Evolutionary conservation across 2,329 filamentous ascomycete species (phyloP).

Genomic region (Xylariaceae sp.): DNA sequence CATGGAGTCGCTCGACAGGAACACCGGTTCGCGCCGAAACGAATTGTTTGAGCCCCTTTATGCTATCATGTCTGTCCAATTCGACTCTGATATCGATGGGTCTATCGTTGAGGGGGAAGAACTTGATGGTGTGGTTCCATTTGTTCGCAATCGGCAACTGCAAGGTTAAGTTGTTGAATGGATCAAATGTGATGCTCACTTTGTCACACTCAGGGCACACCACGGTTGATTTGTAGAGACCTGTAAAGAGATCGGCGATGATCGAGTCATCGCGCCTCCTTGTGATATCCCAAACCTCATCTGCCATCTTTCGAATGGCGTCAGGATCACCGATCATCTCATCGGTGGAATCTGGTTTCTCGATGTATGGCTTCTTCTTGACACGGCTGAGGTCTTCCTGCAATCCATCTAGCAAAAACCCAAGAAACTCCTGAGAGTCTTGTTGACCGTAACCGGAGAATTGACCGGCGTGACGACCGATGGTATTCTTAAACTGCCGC

Average conservation of each 20-base stretch:
- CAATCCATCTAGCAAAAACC: constrained; percentile 87
- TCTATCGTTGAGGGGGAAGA: constrained; percentile 66
- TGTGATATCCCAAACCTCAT: constrained; percentile 87
- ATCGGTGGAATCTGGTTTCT: constrained; percentile 96
- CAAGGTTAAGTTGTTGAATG: constrained; percentile 89
- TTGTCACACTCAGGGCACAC: constrained; percentile 88
- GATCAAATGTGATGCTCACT: constrained; percentile 97
- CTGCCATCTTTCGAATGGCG: constrained; percentile 77
- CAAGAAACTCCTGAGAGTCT: constrained; percentile 94
- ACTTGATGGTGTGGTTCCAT: constrained; percentile 70
- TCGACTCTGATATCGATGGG: constrained; percentile 74
- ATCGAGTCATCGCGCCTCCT: constrained; percentile 90
- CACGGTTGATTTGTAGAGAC: constrained; percentile 97
- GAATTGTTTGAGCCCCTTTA: constrained; percentile 64
- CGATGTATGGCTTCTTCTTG: constrained; percentile 92
- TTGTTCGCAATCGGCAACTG: constrained; percentile 83
- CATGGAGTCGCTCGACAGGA: constrained; percentile 62
- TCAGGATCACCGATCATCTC: constrained; percentile 82
- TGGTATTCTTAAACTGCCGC: constrained; percentile 71
- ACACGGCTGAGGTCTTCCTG: constrained; percentile 95
- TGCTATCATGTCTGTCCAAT: constrained; percentile 67
- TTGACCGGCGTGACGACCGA: constrained; percentile 74
- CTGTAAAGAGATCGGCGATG: constrained; percentile 90
- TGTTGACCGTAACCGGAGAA: constrained; percentile 96
- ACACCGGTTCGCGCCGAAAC: constrained; percentile 64